A percentile compares a stretch with the other conserved stretches of the same genome.
These are phyloP conservation scores for Lasiosphaeris hirsuta DNA, from an alignment of 495 filamentous ascomycete species.

Conservation along the genomic window DNA sequence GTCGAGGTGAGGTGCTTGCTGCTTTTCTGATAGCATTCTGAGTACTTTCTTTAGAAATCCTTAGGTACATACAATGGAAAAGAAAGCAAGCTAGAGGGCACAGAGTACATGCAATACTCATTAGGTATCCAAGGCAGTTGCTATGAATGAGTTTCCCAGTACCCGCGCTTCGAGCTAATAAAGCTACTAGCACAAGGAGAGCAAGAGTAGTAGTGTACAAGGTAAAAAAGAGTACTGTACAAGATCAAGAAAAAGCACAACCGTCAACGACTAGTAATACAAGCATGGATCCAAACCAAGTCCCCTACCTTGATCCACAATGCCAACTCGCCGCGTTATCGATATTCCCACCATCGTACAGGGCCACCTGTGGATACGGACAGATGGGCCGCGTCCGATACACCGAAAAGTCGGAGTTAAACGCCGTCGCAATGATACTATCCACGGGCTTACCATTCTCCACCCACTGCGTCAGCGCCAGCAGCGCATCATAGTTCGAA, in stretches of 20 bases:
- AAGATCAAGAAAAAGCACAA: no score
- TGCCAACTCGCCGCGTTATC: conserved; percentile 17
- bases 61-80: no score
- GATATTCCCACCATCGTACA: conserved; percentile 19
- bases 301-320: conserved; percentile 7
- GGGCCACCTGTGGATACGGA: conserved; percentile 33
- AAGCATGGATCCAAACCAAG: background rate
- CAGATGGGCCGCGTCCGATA: conserved; percentile 40
- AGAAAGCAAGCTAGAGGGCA: no score
- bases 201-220: background rate
- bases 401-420: conserved; percentile 30
- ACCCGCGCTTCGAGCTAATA: no score
- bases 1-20: conserved; percentile 51
- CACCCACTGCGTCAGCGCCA: conserved; percentile 53
- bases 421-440: conserved; percentile 45
- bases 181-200: no score
- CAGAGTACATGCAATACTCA: no score
- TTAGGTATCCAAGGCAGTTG: no score
- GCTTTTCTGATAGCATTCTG: conserved; percentile 15
- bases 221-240: background rate
- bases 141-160: no score
- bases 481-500: conserved; percentile 43
- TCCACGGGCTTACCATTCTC: conserved; percentile 44
- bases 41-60: no score
- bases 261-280: background rate